phyloP scores from a whole-genome alignment of 805 yeast genomes.

The Wickerhamiella sorbophila region DNA sequence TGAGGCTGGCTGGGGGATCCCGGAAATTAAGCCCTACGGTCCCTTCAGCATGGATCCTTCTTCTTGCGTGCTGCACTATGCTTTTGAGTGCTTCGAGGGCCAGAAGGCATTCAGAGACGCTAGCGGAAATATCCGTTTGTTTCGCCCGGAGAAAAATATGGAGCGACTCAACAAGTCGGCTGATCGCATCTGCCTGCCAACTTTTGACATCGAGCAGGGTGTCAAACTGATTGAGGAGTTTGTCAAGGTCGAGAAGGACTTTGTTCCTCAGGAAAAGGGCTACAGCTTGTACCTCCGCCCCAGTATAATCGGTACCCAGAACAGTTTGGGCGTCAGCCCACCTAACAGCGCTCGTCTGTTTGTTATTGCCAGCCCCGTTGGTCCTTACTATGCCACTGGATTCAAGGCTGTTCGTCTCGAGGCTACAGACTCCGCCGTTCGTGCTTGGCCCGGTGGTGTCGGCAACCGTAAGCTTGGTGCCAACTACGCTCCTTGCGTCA shows the following conservation, averaged over 20 bases:
- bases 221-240: constrained; percentile 63
- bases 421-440: constrained; percentile 89
- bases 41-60: constrained; percentile 71
- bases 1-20: constrained; percentile 73
- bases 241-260: constrained; percentile 55
- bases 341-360: constrained; percentile 73
- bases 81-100: constrained; percentile 92
- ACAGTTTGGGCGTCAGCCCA: constrained; percentile 71
- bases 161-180: constrained; percentile 80
- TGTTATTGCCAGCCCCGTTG: constrained; percentile 90
- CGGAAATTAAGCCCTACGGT: constrained; percentile 77
- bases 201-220: constrained; percentile 66
- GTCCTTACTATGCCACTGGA: constrained; percentile 90
- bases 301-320: constrained; percentile 84
- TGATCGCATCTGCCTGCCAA: constrained; percentile 76
- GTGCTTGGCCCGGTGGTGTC: constrained; percentile 99
- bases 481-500: constrained; percentile 90
- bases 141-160: constrained; percentile 90
- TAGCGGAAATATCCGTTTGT: constrained; percentile 53
- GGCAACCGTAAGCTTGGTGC: constrained; percentile 96
- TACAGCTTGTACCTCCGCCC: constrained; percentile 90
- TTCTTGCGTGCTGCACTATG: constrained; percentile 82
- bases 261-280: constrained; percentile 77
- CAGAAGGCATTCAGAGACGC: constrained; percentile 70
- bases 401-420: constrained; percentile 90